Evolutionary conservation across 1,284 basidiomycete genomes (phyloP).

Genomic region (Boletellus sp.): DNA sequence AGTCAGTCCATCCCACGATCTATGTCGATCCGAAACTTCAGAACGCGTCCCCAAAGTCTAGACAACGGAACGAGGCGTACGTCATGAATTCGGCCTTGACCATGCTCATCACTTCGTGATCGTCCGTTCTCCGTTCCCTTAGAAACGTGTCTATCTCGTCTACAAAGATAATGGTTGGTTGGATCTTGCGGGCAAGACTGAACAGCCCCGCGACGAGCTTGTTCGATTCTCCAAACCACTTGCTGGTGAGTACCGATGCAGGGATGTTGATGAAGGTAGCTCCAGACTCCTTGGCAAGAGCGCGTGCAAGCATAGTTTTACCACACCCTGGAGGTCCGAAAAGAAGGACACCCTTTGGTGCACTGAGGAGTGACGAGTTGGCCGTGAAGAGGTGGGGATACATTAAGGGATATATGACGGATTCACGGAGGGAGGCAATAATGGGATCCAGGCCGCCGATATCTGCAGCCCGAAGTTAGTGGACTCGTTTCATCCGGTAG

Average conservation of each 20-base stretch:
- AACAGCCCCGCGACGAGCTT: constrained; percentile 96
- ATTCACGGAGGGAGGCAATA: constrained; percentile 88
- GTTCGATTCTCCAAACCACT: constrained; percentile 99
- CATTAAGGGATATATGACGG: constrained; percentile 93
- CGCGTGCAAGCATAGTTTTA: constrained; percentile 94
- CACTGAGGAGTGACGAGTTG: constrained; percentile 66
- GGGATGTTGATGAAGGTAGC: constrained; percentile 96
- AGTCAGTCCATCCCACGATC: constrained; percentile 95
- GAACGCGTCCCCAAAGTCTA: neutral
- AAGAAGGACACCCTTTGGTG: constrained; percentile 80
- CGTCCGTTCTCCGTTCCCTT: constrained; percentile 80
- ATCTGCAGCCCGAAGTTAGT: constrained; percentile 43
- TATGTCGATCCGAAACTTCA: constrained; percentile 30
- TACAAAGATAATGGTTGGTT: constrained; percentile 91
- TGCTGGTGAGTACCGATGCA: constrained; percentile 77
- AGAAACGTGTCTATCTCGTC: constrained; percentile 98
- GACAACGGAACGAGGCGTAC: constrained; percentile 44
- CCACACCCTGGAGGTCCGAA: constrained; percentile 93
- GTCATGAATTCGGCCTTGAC: constrained; percentile 99
- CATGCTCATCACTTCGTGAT: constrained; percentile 98
- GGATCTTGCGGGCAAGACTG: constrained; percentile 76
- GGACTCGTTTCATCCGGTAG: neutral
- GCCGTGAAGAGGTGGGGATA: constrained; percentile 87
- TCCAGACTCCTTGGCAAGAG: constrained; percentile 92
- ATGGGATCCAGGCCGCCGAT: constrained; percentile 97